These are phyloP conservation scores for Epichloe sp. DNA, from an alignment of 2,329 filamentous ascomycete species.

Conservation along the genomic window DNA sequence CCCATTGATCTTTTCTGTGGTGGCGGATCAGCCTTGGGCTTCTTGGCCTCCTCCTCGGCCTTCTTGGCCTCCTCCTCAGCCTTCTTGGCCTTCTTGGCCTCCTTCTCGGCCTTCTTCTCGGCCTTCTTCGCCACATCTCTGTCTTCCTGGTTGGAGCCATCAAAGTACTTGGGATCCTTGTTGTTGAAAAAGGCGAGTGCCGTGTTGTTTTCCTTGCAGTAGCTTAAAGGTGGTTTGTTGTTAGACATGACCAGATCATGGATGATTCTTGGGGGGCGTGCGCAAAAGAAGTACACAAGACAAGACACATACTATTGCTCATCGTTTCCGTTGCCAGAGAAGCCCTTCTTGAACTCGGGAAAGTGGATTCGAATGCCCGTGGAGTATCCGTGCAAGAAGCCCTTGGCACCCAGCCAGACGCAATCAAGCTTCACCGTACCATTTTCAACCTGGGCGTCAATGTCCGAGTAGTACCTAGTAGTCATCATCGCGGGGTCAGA, in stretches of 20 bases:
- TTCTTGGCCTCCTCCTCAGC: no score
- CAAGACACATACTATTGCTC: not conserved
- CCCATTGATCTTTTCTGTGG: not conserved
- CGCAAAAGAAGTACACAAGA: not conserved
- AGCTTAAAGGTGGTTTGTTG: not conserved
- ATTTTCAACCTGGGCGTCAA: not conserved
- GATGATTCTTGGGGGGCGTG: no score
- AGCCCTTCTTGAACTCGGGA: not conserved
- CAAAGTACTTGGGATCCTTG: not conserved
- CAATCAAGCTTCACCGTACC: conserved; percentile 1
- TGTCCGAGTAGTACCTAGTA: conserved; percentile 4
- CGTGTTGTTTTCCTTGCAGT: not conserved
- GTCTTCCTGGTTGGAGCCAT: not conserved
- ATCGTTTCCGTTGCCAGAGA: not conserved
- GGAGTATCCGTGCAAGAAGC: not conserved
- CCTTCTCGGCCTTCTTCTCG: not conserved
- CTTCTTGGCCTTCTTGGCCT: not conserved
- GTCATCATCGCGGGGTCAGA: no score
- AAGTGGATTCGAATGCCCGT: conserved; percentile 4
- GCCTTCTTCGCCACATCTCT: not conserved
- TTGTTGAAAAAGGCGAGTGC: not conserved
- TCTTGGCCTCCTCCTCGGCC: not conserved
- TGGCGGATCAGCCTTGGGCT: not conserved
- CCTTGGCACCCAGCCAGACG: not conserved
- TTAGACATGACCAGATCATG: not conserved